A percentile compares a stretch with the other conserved stretches of the same genome.
Evolutionary conservation across 2,329 filamentous ascomycete genomes (phyloP).

Genomic region (Thelonectria rubi): DNA sequence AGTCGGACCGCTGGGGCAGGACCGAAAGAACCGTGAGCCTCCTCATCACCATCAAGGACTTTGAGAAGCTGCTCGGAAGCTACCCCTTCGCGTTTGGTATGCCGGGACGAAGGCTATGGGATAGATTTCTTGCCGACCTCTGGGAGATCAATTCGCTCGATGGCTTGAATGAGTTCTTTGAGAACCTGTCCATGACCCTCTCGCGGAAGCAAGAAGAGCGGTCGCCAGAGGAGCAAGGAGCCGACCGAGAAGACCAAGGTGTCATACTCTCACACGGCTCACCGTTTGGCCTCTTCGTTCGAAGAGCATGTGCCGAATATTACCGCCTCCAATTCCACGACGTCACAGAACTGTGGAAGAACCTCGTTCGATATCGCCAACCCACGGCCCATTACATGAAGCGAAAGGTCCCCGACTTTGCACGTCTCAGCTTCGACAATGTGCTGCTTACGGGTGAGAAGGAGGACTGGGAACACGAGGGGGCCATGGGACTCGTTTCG

Average conservation of each 20-base stretch:
- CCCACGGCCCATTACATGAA: slow-evolving; percentile 75
- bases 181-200: slow-evolving; percentile 65
- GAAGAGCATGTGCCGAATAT: slow-evolving; percentile 82
- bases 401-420: slow-evolving; percentile 68
- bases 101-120: slow-evolving; percentile 86
- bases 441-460: slow-evolving; percentile 61
- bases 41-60: slow-evolving; percentile 64
- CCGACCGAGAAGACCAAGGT: slow-evolving; percentile 55
- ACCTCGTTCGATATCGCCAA: slow-evolving; percentile 82
- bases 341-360: slow-evolving; percentile 79
- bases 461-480: slow-evolving; percentile 58
- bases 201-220: slow-evolving; percentile 69
- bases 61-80: slow-evolving; percentile 65
- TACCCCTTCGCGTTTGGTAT: slow-evolving; percentile 64
- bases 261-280: slow-evolving; percentile 77
- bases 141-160: slow-evolving; percentile 88
- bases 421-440: slow-evolving; percentile 65
- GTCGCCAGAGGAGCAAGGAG: slow-evolving; percentile 58
- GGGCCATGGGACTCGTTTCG: slow-evolving; percentile 55
- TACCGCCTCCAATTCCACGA: slow-evolving; percentile 82
- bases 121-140: slow-evolving; percentile 80
- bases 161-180: slow-evolving; percentile 80
- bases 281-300: slow-evolving; percentile 82
- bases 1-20: slow-evolving; percentile 54
- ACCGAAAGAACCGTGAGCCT: slow-evolving; percentile 62